A percentile compares a stretch with the other conserved stretches of the same genome.
Evolutionary conservation across 306 rosid genomes (phyloP).

Genomic region (Oemleria cerasiformis): DNA sequence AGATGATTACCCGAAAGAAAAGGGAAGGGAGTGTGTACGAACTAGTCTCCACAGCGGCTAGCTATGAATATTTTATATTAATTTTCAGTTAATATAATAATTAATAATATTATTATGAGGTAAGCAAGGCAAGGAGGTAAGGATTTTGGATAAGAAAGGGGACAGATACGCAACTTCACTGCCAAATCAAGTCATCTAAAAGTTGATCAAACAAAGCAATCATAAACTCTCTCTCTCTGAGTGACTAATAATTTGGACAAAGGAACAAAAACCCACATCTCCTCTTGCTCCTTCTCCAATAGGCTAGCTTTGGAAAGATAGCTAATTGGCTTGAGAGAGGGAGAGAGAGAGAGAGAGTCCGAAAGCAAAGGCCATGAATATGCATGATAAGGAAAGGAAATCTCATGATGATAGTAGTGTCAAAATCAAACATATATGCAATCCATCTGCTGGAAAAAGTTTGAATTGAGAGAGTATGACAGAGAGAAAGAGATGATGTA

Average conservation of each 20-base stretch:
- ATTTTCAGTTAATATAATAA: too few species aligned
- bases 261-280: slow-evolving; percentile 29
- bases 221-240: too few species aligned
- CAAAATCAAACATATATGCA: slow-evolving; percentile 79
- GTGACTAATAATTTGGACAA: slow-evolving; percentile 26
- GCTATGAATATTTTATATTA: slow-evolving; percentile 5
- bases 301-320: neutral
- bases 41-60: slow-evolving; percentile 43
- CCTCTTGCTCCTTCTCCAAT: neutral
- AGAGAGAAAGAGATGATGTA: slow-evolving; percentile 25
- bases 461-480: slow-evolving; percentile 40
- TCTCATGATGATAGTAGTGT: slow-evolving; percentile 82
- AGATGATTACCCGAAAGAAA: slow-evolving; percentile 93
- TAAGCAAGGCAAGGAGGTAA: slow-evolving; percentile 82
- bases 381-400: slow-evolving; percentile 86
- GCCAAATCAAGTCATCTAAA: slow-evolving; percentile 41
- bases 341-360: slow-evolving; percentile 30
- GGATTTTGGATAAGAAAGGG: slow-evolving; percentile 42
- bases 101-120: slow-evolving; percentile 44
- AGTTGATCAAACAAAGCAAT: slow-evolving; percentile 24
- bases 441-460: slow-evolving; percentile 44
- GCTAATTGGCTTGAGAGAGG: slow-evolving; percentile 16
- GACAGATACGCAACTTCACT: slow-evolving; percentile 29
- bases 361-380: slow-evolving; percentile 33
- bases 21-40: slow-evolving; percentile 39